Evolutionary conservation across 2,329 filamentous ascomycete species (phyloP).

Genomic region (Colletotrichum sidae): DNA sequence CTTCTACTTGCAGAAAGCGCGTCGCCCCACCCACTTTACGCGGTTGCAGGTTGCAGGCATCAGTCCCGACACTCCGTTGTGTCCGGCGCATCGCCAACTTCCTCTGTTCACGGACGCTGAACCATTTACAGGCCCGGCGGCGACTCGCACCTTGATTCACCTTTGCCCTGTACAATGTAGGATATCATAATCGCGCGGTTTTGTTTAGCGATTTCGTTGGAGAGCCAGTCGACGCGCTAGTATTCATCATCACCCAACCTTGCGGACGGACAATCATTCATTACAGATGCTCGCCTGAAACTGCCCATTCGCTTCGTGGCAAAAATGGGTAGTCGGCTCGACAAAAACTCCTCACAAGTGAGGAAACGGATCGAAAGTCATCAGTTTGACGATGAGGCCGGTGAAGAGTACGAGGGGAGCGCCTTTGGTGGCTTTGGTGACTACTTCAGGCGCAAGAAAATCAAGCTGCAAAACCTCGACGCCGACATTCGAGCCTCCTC

Average conservation of each 20-base stretch:
- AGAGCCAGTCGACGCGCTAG: neutral
- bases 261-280: too few relatives aligned
- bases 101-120: too few relatives aligned
- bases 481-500: conserved; percentile 79
- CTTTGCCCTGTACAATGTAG: too few relatives aligned
- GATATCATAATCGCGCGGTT: too few relatives aligned
- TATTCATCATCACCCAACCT: neutral
- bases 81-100: too few relatives aligned
- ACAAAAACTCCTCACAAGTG: conserved; percentile 72
- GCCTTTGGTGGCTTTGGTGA: conserved; percentile 90
- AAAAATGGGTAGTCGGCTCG: conserved; percentile 69
- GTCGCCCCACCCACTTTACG: conserved; percentile 50
- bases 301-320: neutral
- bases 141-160: too few relatives aligned
- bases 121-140: too few relatives aligned
- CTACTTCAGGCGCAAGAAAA: conserved; percentile 95
- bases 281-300: neutral
- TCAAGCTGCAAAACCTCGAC: conserved; percentile 96
- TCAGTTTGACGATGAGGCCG: conserved; percentile 79
- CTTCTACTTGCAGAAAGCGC: conserved; percentile 52
- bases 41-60: conserved; percentile 41
- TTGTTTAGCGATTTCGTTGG: too few relatives aligned
- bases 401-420: conserved; percentile 91
- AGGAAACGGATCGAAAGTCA: conserved; percentile 73
- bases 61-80: conserved; percentile 2